Evolutionary conservation across 2,329 filamentous ascomycete species (phyloP).

Genomic region (Aspergillus eucalypticola): DNA sequence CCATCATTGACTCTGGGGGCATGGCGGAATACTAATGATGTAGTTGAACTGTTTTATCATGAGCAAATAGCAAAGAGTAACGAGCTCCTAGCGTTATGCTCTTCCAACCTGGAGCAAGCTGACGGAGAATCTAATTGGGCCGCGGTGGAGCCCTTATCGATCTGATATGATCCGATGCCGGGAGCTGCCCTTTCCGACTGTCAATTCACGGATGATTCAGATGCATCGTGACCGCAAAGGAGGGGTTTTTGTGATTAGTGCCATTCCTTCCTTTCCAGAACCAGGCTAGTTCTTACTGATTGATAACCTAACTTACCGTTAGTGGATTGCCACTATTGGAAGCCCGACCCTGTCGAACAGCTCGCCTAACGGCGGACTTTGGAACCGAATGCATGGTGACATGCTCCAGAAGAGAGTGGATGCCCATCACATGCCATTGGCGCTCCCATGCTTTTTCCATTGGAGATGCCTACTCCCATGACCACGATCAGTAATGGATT

Average conservation of each 20-base stretch:
- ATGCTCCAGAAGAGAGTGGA: background rate
- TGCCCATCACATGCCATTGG: background rate
- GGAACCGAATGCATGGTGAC: background rate
- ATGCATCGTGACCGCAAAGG: background rate
- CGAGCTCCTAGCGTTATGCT: no score
- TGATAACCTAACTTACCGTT: background rate
- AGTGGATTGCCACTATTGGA: background rate
- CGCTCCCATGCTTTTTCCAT: background rate
- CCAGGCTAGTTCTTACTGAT: background rate
- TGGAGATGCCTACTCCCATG: background rate
- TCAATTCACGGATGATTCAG: background rate
- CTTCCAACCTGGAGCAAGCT: no score
- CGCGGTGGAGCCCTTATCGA: slow-evolving; percentile 2
- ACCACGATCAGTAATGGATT: background rate
- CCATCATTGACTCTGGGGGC: background rate
- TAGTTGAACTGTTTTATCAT: no score
- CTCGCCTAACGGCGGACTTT: background rate
- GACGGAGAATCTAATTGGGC: background rate
- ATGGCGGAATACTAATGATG: no score
- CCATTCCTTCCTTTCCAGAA: background rate
- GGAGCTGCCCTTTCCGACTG: slow-evolving; percentile 5
- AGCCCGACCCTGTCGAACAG: background rate
- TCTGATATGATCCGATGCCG: slow-evolving; percentile 8
- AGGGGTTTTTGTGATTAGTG: background rate
- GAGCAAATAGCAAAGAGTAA: no score